Conservation (phyloP, 225 moss, liverwort and hornwort species). For the Pseudisothecium myosuroides region DNA sequence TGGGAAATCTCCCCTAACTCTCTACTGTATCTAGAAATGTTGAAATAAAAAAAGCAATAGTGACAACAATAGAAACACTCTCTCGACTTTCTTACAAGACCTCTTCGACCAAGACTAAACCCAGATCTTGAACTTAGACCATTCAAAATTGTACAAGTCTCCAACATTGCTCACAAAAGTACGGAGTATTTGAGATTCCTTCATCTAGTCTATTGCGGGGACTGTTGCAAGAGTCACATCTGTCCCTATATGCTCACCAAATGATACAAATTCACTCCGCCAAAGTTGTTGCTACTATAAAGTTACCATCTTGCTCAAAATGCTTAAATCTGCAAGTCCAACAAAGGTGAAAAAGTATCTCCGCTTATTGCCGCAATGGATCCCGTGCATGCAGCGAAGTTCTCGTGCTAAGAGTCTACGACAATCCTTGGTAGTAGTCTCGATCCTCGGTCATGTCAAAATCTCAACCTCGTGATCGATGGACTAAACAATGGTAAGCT, state of each 20-base stretch:
- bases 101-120: neutral
- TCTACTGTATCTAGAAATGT: neutral
- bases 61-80: accelerated
- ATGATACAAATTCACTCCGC: neutral
- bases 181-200: neutral
- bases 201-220: too few relatives aligned
- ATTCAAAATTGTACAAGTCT: accelerated
- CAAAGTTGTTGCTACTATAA: neutral
- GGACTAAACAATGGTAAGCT: neutral
- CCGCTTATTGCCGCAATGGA: accelerated
- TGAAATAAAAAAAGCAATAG: neutral
- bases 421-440: neutral
- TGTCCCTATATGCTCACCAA: neutral
- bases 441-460: neutral
- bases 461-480: neutral
- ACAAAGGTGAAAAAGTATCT: neutral
- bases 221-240: accelerated
- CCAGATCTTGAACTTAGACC: neutral
- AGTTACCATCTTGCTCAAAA: neutral
- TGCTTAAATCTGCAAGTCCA: neutral
- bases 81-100: neutral
- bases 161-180: accelerated
- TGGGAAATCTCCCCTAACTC: too few relatives aligned
- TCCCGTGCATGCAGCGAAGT: neutral
- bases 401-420: neutral